Evolutionary conservation across 768 basidiomycete genomes (phyloP), one percentile per base, ranked within the genome.

Genomic region (Cystobasidium onofrii): DNA sequence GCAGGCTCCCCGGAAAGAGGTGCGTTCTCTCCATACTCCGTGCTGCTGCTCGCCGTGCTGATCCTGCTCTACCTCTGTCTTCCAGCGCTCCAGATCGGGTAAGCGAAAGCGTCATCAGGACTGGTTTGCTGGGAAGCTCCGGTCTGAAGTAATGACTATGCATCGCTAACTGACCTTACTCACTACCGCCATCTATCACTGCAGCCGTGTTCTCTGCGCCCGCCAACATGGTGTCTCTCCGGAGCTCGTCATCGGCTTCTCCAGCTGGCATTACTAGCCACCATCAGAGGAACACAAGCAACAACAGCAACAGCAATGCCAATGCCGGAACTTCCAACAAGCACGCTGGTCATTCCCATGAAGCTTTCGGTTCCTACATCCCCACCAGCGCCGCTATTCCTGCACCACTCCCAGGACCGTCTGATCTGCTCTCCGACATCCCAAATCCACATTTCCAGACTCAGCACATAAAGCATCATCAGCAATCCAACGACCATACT

Each of bases 141-240:
- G 10, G 23, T n/a, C n/a, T n/a, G n/a, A n/a, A n/a, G n/a, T n/a
- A n/a, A n/a, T n/a, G 29, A 6, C 54, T 31, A 18, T 20, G 18
- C 10, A 44, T 4, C 9, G 27, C 33, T 6, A 10, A 63, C 27
- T 63, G n/a, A 63, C 61, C 27, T 6, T 34, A 31, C 33, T 27
- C 3, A 6, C 27, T 27, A 25, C 31, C 61, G 61, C 27, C 34
- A 36, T 9, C 13, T 23, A n/a, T 44, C 15, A 13, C 25, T n/a
- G 33, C 69, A 57, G 69, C 52, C 27, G 20, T 39, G 9, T 44
- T 71, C 52, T 71, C 69, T 25, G 69, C 69, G 3, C 69, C 69
- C 7, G 69, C 54, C 50, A 71, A 71, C 55, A 71, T 71, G 69
- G 13, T 71, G n/a, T 33, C 54, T 34, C 44, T 71, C 20, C 52